Conservation (phyloP, 148 eudicot genomes). For the Rhododendron ferrugineum region DNA sequence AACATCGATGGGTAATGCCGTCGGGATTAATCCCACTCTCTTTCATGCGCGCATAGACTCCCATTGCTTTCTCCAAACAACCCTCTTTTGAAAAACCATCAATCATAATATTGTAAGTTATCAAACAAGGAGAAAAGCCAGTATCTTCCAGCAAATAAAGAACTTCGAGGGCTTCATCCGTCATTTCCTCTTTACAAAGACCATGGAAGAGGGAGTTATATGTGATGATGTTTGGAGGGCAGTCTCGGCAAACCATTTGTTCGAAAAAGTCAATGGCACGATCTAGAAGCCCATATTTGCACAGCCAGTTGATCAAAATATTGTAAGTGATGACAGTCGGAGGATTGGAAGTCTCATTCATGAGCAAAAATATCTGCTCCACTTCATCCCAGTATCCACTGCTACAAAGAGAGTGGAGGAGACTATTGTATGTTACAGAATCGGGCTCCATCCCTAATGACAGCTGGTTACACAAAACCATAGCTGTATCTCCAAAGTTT, state of each 20-base stretch:
- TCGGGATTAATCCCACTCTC: constrained; percentile 49
- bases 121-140: constrained; percentile 44
- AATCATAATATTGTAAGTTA: constrained; percentile 71
- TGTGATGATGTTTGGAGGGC: constrained; percentile 68
- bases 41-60: constrained; percentile 48
- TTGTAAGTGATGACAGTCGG: constrained; percentile 72
- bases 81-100: constrained; percentile 75
- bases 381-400: constrained; percentile 55
- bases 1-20: constrained; percentile 67
- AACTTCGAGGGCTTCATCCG: constrained; percentile 57
- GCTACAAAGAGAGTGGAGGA: constrained; percentile 62
- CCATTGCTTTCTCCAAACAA: constrained; percentile 63
- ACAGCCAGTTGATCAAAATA: constrained; percentile 73
- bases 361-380: constrained; percentile 53
- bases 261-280: constrained; percentile 69
- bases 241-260: constrained; percentile 47
- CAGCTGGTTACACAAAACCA: constrained; percentile 42
- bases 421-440: constrained; percentile 61
- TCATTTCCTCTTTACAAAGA: constrained; percentile 67
- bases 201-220: constrained; percentile 71
- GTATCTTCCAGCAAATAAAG: constrained; percentile 40
- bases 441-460: constrained; percentile 65
- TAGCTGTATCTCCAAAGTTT: constrained; percentile 37
- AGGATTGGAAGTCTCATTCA: constrained; percentile 52
- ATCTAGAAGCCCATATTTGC: constrained; percentile 62